Percentiles rank a stretch among this genome's conserved stretches.
phyloP scores from a whole-genome alignment of 1,284 basidiomycete genomes.

The Pascua sp. region DNA sequence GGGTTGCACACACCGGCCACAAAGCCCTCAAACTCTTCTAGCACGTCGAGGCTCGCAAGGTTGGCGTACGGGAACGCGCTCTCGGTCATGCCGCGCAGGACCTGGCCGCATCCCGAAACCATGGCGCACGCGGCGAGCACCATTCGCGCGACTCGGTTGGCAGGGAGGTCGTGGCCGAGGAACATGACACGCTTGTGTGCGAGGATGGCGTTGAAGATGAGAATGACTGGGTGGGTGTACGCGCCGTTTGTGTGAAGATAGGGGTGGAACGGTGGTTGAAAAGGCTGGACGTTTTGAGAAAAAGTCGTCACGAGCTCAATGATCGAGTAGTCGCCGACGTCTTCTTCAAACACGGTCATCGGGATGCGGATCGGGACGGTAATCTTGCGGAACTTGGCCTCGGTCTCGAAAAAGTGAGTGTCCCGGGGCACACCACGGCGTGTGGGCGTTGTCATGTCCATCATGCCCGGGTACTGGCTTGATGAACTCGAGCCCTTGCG shows the following conservation, averaged over 20 bases:
- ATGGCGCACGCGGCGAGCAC: conserved; percentile 91
- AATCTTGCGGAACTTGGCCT: conserved; percentile 71
- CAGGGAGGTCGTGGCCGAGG: conserved; percentile 79
- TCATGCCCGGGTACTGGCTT: conserved; percentile 7
- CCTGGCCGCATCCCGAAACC: conserved; percentile 79
- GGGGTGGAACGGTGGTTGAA: conserved; percentile 76
- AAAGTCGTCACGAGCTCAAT: conserved; percentile 87
- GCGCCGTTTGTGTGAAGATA: conserved; percentile 88
- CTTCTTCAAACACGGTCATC: conserved; percentile 77
- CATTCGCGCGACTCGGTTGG: conserved; percentile 79
- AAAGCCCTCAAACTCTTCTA: conserved; percentile 81
- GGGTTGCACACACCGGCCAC: conserved; percentile 97
- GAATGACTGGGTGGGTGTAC: conserved; percentile 86
- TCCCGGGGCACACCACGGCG: conserved; percentile 60
- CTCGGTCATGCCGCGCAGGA: conserved; percentile 78
- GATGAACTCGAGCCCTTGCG: conserved; percentile 15
- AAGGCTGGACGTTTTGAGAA: conserved; percentile 60
- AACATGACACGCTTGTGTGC: conserved; percentile 93
- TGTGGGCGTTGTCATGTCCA: conserved; percentile 1
- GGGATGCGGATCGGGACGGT: conserved; percentile 82
- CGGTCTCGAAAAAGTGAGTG: conserved; percentile 88
- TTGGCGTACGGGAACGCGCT: conserved; percentile 92
- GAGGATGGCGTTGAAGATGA: conserved; percentile 90
- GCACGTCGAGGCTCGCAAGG: conserved; percentile 79
- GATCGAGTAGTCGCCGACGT: conserved; percentile 96